phyloP scores from a whole-genome alignment of 495 filamentous ascomycete genomes.

The Daldinia childiae region DNA sequence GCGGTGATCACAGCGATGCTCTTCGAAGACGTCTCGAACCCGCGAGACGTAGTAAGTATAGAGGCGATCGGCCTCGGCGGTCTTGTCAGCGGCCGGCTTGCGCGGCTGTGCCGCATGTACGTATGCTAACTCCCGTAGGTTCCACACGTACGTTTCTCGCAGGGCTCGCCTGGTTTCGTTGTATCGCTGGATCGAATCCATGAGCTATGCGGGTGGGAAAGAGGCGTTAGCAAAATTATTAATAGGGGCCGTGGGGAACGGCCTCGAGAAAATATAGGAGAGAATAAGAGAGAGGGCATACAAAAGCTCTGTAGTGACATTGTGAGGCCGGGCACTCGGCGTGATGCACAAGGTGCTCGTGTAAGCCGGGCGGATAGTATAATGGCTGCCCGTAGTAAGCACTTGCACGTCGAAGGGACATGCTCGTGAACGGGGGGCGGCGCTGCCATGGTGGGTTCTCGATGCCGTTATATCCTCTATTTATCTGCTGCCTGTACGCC shows the following conservation, averaged over 20 bases:
- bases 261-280: background rate
- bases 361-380: conserved; percentile 23
- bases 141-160: conserved; percentile 40
- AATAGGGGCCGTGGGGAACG: background rate
- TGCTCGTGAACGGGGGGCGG: conserved; percentile 16
- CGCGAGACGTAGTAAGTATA: conserved; percentile 46
- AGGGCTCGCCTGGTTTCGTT: conserved; percentile 28
- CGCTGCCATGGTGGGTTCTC: conserved; percentile 32
- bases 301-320: conserved; percentile 43
- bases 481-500: conserved; percentile 7
- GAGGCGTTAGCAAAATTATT: background rate
- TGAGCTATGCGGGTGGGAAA: conserved; percentile 21
- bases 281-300: conserved; percentile 10
- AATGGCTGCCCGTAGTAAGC: conserved; percentile 26
- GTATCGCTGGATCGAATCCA: conserved; percentile 41
- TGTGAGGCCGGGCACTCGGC: conserved; percentile 22
- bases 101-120: conserved; percentile 29
- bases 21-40: conserved; percentile 42
- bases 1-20: conserved; percentile 42
- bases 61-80: conserved; percentile 35
- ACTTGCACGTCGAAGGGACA: conserved; percentile 10
- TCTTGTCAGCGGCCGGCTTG: conserved; percentile 29
- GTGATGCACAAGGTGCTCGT: conserved; percentile 29
- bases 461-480: background rate
- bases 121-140: conserved; percentile 36